Conservation (phyloP, 768 basidiomycete species). For the Tricholoma furcatifolium region DNA sequence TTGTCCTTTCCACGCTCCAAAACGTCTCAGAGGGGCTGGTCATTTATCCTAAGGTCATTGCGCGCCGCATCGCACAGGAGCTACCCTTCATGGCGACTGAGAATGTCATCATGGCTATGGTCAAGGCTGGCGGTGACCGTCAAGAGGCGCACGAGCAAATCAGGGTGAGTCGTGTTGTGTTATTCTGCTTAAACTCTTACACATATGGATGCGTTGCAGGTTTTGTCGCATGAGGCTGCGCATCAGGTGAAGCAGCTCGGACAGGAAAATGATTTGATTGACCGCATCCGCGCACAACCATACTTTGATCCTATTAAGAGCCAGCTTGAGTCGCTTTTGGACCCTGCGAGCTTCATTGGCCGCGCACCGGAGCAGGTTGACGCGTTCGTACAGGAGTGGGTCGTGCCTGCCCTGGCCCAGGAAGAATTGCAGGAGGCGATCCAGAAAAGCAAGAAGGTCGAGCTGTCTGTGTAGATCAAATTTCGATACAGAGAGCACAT, state of each 20-base stretch:
- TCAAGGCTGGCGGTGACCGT: conserved; percentile 91
- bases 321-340: conserved; percentile 75
- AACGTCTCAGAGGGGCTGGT: conserved; percentile 98
- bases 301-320: conserved; percentile 89
- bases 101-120: conserved; percentile 99
- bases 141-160: conserved; percentile 98
- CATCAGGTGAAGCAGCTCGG: conserved; percentile 94
- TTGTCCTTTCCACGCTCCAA: conserved; percentile 91
- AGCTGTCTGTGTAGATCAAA: conserved; percentile 57
- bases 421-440: conserved; percentile 55
- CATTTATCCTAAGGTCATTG: conserved; percentile 97
- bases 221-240: conserved; percentile 92
- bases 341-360: conserved; percentile 88
- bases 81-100: conserved; percentile 99
- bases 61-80: conserved; percentile 87
- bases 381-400: conserved; percentile 83
- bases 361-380: conserved; percentile 96
- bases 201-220: conserved; percentile 35
- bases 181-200: neutral
- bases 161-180: conserved; percentile 46
- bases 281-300: conserved; percentile 72
- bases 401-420: conserved; percentile 74
- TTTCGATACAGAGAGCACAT: neutral
- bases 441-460: conserved; percentile 52
- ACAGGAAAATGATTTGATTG: conserved; percentile 93